Percentiles rank a stretch among this genome's conserved stretches.
Conservation (phyloP, 768 basidiomycete species). For the Suillus ampliporus region DNA sequence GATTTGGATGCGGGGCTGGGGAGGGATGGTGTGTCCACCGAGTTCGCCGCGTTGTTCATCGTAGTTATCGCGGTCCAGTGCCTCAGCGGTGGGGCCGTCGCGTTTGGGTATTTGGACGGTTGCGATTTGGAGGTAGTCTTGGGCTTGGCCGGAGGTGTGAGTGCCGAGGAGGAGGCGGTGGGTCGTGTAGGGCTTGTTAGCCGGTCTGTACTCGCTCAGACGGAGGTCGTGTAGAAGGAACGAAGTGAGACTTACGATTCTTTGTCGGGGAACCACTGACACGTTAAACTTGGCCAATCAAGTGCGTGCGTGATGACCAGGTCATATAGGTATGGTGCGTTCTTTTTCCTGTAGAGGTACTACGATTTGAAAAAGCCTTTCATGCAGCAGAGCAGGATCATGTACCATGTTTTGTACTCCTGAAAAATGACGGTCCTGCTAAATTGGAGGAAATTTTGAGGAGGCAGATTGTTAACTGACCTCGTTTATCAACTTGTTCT, state of each 20-base stretch:
- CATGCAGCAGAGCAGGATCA: neutral
- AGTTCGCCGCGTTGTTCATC: conserved; percentile 95
- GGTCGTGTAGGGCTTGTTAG: conserved; percentile 91
- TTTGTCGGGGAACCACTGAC: conserved; percentile 99
- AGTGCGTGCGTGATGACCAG: conserved; percentile 96
- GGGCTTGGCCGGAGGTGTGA: conserved; percentile 93
- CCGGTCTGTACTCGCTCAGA: conserved; percentile 56
- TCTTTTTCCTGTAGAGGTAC: conserved; percentile 77
- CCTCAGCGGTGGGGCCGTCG: conserved; percentile 69
- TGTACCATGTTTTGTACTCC: conserved; percentile 88
- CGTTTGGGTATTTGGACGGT: conserved; percentile 92
- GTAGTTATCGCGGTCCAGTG: conserved; percentile 79
- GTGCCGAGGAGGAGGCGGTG: conserved; percentile 96
- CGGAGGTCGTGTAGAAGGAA: neutral
- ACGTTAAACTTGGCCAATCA: conserved; percentile 97
- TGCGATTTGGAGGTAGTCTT: conserved; percentile 96
- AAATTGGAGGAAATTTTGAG: conserved; percentile 17
- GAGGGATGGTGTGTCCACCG: conserved; percentile 86
- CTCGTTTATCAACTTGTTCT: conserved; percentile 89
- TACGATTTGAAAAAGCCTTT: neutral
- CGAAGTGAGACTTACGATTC: conserved; percentile 68
- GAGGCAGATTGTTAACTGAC: conserved; percentile 43
- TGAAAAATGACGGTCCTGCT: conserved; percentile 32
- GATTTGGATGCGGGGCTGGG: conserved; percentile 86
- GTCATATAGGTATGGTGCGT: conserved; percentile 97